These are phyloP conservation scores for Vanrija humicola DNA, from an alignment of 1,284 basidiomycete genomes.

Conservation along the genomic window DNA sequence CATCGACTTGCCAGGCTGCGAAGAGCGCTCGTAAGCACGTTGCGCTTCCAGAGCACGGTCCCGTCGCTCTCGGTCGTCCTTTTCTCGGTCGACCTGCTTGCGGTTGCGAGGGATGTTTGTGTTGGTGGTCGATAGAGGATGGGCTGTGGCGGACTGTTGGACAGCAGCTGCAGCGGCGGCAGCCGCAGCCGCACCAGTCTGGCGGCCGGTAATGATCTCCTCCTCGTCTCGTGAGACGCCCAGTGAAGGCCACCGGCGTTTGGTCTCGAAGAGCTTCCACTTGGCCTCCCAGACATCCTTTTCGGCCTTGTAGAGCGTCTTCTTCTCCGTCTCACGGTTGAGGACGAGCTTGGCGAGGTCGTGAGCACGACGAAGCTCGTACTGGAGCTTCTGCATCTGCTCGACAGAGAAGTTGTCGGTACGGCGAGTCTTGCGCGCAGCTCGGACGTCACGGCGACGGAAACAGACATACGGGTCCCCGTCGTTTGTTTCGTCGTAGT, in stretches of 20 bases:
- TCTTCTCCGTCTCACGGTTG: conserved; percentile 70
- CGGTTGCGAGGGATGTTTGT: conserved; percentile 26
- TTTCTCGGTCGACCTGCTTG: conserved; percentile 36
- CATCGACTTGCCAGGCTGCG: conserved; percentile 31
- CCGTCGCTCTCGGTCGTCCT: conserved; percentile 41
- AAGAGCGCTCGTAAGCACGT: conserved; percentile 20
- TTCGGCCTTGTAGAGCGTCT: conserved; percentile 59
- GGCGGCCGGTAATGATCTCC: conserved; percentile 51
- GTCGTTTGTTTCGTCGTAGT: conserved; percentile 86
- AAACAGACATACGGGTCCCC: conserved; percentile 99
- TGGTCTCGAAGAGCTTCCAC: conserved; percentile 69
- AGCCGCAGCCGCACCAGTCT: conserved; percentile 60
- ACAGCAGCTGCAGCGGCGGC: conserved; percentile 33
- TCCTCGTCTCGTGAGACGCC: conserved; percentile 77
- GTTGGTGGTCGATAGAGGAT: conserved; percentile 23
- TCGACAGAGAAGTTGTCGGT: conserved; percentile 85
- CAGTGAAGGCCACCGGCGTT: conserved; percentile 66
- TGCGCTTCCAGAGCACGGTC: conserved; percentile 33
- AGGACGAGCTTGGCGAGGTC: conserved; percentile 68
- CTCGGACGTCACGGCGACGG: conserved; percentile 90
- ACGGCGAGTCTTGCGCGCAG: conserved; percentile 87
- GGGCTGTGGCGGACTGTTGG: conserved; percentile 9
- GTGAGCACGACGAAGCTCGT: conserved; percentile 67
- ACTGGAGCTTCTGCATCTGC: conserved; percentile 73
- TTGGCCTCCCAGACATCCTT: conserved; percentile 74